Percentiles rank a stretch among this genome's conserved stretches.
phyloP scores from a whole-genome alignment of 164 flowering plant species.

The Amborella trichopoda region DNA sequence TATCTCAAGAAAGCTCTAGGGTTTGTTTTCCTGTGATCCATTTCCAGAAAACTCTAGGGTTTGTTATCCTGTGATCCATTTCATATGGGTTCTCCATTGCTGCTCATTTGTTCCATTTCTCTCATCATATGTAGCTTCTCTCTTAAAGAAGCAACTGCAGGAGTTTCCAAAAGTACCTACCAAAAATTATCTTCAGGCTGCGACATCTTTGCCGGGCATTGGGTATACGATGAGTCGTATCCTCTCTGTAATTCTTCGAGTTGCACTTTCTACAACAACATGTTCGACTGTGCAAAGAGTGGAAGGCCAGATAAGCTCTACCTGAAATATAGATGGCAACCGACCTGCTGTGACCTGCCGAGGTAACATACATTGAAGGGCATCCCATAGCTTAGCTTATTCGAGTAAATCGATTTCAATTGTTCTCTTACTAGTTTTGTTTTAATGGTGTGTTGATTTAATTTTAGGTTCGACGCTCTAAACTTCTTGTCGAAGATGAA shows the following conservation, averaged over 20 bases:
- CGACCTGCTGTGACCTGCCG: conserved; percentile 52
- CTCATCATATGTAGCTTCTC: no score
- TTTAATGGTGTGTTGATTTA: background rate
- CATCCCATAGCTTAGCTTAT: background rate
- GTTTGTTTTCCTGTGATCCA: no score
- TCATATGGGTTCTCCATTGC: no score
- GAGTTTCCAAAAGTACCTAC: no score
- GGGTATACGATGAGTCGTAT: conserved; percentile 59
- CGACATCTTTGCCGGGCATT: conserved; percentile 52
- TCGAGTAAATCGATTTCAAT: background rate
- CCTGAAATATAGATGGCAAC: conserved; percentile 79
- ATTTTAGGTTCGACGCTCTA: conserved; percentile 58
- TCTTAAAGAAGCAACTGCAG: no score
- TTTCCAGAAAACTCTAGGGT: no score
- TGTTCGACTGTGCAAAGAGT: conserved; percentile 63
- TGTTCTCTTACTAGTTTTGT: background rate
- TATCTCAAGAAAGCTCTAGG: no score
- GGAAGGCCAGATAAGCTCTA: conserved; percentile 61
- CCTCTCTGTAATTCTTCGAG: conserved; percentile 54
- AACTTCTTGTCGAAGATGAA: conserved; percentile 43
- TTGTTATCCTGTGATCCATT: no score
- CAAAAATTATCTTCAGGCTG: no score
- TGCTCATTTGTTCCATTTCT: no score
- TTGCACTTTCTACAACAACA: conserved; percentile 75
- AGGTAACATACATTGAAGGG: conserved; percentile 22